Conservation (phyloP, 768 basidiomycete genomes). For the Saitozyma sp. region DNA sequence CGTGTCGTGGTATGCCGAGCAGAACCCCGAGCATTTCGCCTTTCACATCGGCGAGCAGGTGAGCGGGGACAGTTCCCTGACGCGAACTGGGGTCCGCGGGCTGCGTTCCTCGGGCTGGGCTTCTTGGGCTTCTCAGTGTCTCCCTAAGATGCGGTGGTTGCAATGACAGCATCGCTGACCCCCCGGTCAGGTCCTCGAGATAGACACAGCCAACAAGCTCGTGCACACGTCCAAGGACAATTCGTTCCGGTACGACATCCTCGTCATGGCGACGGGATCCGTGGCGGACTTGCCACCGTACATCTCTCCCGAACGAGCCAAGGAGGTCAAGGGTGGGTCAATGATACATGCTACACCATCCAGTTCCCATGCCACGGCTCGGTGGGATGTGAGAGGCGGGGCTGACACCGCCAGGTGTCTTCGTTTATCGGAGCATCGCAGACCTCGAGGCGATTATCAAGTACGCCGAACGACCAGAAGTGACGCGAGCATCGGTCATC, state of each 20-base stretch:
- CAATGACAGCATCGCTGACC: no score
- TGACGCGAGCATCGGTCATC: constrained; percentile 61
- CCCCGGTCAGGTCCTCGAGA: constrained; percentile 20
- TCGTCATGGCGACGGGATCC: constrained; percentile 71
- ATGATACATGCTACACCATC: no score
- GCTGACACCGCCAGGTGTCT: constrained; percentile 56
- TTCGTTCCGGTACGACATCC: constrained; percentile 59
- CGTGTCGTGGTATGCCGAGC: constrained; percentile 63
- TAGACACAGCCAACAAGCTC: constrained; percentile 50
- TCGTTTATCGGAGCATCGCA: constrained; percentile 70
- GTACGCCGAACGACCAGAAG: constrained; percentile 59
- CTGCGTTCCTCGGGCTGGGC: no score
- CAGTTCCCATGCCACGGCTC: no score
- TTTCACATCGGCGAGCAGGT: constrained; percentile 46
- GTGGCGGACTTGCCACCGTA: constrained; percentile 65
- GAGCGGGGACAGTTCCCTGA: no score
- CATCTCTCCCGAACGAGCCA: constrained; percentile 55
- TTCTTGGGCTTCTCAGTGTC: no score
- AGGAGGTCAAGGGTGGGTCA: constrained; percentile 48
- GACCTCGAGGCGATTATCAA: constrained; percentile 66
- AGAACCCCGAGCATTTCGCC: constrained; percentile 60
- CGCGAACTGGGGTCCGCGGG: no score
- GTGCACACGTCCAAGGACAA: constrained; percentile 43
- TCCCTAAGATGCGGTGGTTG: no score
- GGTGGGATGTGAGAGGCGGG: no score